Conservation (phyloP, 345 rosid genomes). For the Eucalyptus paniculata region DNA sequence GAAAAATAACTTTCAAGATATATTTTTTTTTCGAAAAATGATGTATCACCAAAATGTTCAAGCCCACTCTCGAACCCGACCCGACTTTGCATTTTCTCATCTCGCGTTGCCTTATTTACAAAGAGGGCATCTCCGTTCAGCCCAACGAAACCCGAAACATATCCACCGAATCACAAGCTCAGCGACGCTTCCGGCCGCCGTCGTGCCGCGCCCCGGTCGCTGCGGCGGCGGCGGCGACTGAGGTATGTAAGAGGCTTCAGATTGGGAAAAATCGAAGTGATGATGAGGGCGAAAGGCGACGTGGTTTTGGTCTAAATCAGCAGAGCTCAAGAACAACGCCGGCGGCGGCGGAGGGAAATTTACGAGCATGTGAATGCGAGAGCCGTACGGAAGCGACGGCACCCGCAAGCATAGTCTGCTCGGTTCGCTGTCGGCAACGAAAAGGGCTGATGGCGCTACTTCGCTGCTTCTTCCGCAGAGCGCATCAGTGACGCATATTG, state of each 20-base stretch:
- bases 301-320: not conserved
- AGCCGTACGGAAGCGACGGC: not conserved
- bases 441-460: constrained; percentile 34
- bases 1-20: too few relatives aligned
- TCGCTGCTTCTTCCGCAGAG: not conserved
- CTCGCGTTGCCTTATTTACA: too few relatives aligned
- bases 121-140: too few relatives aligned
- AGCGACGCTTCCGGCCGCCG: fast-evolving
- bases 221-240: not conserved
- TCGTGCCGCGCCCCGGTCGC: not conserved
- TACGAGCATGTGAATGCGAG: constrained; percentile 27
- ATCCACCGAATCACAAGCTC: too few relatives aligned
- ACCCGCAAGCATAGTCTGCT: constrained; percentile 16
- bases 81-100: too few relatives aligned
- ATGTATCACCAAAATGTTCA: too few relatives aligned
- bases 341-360: not conserved
- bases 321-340: not conserved
- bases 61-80: too few relatives aligned
- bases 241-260: fast-evolving
- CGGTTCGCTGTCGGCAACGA: constrained; percentile 24
- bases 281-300: not conserved
- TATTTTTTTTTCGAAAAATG: too few relatives aligned
- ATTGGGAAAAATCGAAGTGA: fast-evolving
- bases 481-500: constrained; percentile 21
- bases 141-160: fast-evolving